Evolutionary conservation across 129 eudicot genomes (phyloP).

Genomic region (sunflower (Helianthus annuus)): HanXRQr2.0-SUNRISE NC_035442.2:162219313-162219812

Average conservation of each 20-base stretch:
- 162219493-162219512: conserved; percentile 15
- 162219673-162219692: too few species aligned
- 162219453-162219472: conserved; percentile 20
- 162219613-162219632: background rate
- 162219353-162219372: background rate
- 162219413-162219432: background rate
- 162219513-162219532: background rate
- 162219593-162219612: background rate
- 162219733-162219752: too few species aligned
- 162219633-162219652: too few species aligned
- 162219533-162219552: conserved; percentile 8
- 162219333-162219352: background rate
- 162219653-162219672: too few species aligned
- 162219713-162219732: too few species aligned
- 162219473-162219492: background rate
- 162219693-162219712: too few species aligned
- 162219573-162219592: background rate
- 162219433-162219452: conserved; percentile 3
- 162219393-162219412: background rate
- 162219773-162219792: background rate
- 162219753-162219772: too few species aligned
- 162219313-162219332: too few species aligned
- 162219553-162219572: background rate
- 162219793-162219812: background rate
- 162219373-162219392: background rate